Evolutionary conservation across 2,329 filamentous ascomycete species (phyloP).

Genomic region (Xylariales sp.): DNA sequence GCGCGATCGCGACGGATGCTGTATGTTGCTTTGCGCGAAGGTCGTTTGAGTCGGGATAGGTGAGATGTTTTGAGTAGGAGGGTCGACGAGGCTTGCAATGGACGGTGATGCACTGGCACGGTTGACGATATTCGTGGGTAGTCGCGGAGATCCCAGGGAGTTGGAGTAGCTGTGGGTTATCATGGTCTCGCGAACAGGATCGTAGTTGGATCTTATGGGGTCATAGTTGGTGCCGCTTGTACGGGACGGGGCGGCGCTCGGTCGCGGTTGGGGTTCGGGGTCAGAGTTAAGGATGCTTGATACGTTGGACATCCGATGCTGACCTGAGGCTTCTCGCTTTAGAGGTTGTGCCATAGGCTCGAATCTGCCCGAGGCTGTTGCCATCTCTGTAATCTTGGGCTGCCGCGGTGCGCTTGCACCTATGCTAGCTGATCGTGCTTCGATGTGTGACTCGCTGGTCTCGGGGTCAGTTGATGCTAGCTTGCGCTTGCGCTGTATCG

Average conservation of each 20-base stretch:
- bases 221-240: slow-evolving; percentile 83
- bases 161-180: slow-evolving; percentile 44
- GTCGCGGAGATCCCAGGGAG: slow-evolving; percentile 47
- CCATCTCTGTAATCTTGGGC: slow-evolving; percentile 36
- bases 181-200: slow-evolving; percentile 60
- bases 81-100: slow-evolving; percentile 85
- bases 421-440: slow-evolving; percentile 19
- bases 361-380: slow-evolving; percentile 19
- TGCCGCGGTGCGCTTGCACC: slow-evolving; percentile 26
- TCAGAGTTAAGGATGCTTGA: slow-evolving; percentile 53
- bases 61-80: slow-evolving; percentile 42
- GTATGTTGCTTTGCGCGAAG: slow-evolving; percentile 27
- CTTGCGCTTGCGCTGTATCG: slow-evolving; percentile 53
- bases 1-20: slow-evolving; percentile 23
- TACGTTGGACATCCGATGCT: slow-evolving; percentile 31
- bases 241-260: slow-evolving; percentile 43
- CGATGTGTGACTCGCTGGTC: slow-evolving; percentile 18
- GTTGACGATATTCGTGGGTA: slow-evolving; percentile 42
- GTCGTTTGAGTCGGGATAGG: slow-evolving; percentile 33
- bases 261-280: slow-evolving; percentile 39
- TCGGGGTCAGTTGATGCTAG: slow-evolving; percentile 31
- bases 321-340: slow-evolving; percentile 47
- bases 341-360: slow-evolving; percentile 33
- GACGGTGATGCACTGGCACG: slow-evolving; percentile 86
- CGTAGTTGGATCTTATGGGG: slow-evolving; percentile 75